Conservation (phyloP, 176 grass and related monocot genomes). For the Eremochloa ophiuroides region DNA sequence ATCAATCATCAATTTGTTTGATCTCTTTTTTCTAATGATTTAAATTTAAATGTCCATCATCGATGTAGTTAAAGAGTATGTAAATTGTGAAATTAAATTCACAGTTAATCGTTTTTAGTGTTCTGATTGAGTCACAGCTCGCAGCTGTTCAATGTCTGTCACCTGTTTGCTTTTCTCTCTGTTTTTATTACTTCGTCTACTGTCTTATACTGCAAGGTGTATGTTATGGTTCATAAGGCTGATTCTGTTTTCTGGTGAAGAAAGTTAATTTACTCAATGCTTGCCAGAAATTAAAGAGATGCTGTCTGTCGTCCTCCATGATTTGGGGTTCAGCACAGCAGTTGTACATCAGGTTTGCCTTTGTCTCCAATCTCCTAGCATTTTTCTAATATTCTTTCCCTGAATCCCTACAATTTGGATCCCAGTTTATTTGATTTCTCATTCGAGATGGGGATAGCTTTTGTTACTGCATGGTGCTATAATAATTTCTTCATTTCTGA, state of each 20-base stretch:
- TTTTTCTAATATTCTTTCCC: slow-evolving; percentile 8
- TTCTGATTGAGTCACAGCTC: background rate
- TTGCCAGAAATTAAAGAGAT: slow-evolving; percentile 92
- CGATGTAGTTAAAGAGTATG: slow-evolving; percentile 1
- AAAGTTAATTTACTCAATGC: slow-evolving; percentile 22
- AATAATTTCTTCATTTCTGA: background rate
- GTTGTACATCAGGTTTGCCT: slow-evolving; percentile 80
- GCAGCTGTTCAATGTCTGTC: background rate
- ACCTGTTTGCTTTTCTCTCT: slow-evolving; percentile 13
- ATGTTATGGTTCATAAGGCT: background rate
- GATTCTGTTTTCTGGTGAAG: background rate
- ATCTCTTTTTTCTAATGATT: slow-evolving; percentile 1
- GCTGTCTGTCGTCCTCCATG: slow-evolving; percentile 70
- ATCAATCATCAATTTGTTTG: background rate
- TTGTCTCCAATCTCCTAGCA: background rate
- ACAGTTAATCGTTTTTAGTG: background rate
- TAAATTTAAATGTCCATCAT: background rate
- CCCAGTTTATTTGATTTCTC: background rate
- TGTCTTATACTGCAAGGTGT: background rate
- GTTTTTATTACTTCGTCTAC: background rate
- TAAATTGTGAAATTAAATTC: background rate
- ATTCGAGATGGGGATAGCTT: background rate
- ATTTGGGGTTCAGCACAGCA: slow-evolving; percentile 81
- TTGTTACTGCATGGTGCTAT: background rate
- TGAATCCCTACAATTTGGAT: background rate